phyloP scores from a whole-genome alignment of 805 yeast species.

The Candida glaebosa region DNA sequence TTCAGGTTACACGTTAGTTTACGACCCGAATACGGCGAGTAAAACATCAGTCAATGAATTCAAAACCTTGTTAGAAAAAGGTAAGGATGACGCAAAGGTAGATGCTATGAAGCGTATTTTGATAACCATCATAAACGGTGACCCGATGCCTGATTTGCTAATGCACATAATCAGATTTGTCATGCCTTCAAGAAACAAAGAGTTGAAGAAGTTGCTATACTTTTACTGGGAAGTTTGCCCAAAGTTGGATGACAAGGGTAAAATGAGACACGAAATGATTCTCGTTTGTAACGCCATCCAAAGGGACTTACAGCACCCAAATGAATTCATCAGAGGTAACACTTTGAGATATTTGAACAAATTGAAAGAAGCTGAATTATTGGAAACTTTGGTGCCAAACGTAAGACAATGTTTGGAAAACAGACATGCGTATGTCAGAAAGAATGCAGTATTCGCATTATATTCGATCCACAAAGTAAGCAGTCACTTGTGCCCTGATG shows the following conservation, averaged over 20 bases:
- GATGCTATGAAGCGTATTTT: constrained; percentile 87
- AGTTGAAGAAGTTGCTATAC: constrained; percentile 85
- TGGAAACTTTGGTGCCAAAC: constrained; percentile 93
- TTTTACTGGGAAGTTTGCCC: constrained; percentile 98
- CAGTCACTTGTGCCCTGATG: constrained; percentile 89
- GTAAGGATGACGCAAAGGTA: constrained; percentile 82
- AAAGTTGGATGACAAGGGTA: constrained; percentile 81
- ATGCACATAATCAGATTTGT: constrained; percentile 97
- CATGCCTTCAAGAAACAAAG: constrained; percentile 92
- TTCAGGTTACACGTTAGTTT: constrained; percentile 72
- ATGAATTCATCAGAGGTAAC: constrained; percentile 94
- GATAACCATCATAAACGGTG: constrained; percentile 86
- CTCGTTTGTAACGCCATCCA: constrained; percentile 97
- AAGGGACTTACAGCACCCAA: constrained; percentile 96
- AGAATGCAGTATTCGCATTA: constrained; percentile 92
- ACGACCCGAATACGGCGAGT: constrained; percentile 67
- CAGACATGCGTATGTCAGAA: constrained; percentile 96
- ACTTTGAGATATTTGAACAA: constrained; percentile 89
- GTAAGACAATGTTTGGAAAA: constrained; percentile 89
- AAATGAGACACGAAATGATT: constrained; percentile 97
- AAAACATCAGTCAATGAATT: constrained; percentile 69
- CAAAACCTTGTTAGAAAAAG: constrained; percentile 77
- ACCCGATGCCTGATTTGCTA: constrained; percentile 84
- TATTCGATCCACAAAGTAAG: constrained; percentile 77
- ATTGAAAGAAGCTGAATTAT: constrained; percentile 85